Base-by-base conservation (phyloP, 768 basidiomycete genomes). In the Termitomyces sp. region DNA sequence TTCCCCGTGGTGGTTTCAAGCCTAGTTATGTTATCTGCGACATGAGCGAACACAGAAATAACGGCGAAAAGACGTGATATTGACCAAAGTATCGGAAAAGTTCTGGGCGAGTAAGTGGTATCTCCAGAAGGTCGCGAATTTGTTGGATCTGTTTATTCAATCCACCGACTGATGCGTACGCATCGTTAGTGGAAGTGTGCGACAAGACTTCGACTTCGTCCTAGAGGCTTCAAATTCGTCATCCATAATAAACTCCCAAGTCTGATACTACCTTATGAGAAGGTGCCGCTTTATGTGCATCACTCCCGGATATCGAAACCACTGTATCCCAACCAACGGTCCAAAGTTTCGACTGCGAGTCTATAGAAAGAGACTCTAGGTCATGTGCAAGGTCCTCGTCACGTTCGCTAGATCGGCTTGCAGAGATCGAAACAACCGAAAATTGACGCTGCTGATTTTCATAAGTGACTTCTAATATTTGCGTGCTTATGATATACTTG, bases 1-100 rank as follows among this genome's bases (percentile, higher is more conserved):
- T 89, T 4, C 97, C 97, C 47, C 92, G 86, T n/a, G 96, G 95
- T 16, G 96, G 95, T 65, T 91, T 94, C n/a, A 99, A 78, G 36
- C 91, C 93, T 78, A 61, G 12, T 26, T 55, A 45, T 56, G 55
- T 56, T 51, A 37, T 16, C 44, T 13, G 12, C 20, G 51, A 41
- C n/a, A 51, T 52, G 26, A 39, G 33, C 60, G 39, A 52, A 46
- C 54, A 41, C n/a, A 41, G 41, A 41, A 24, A 45, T 36, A 31
- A 45, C 16, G 34, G 29, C 13, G 33, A 51, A 51, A 51, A 24
- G 34, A 33, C 5, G 42, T 65, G 68, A 68, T 64, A 64, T 79
- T 48, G 36, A 84, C 89, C 87, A 64, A 94, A 92, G 64, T 87
- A 82, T 7, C 74, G 76, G 70, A 91, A 95, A 6, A 94, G 75